Conservation (phyloP, 108 stramenopile genomes). For the Fragilariopsis cylindrus region DNA sequence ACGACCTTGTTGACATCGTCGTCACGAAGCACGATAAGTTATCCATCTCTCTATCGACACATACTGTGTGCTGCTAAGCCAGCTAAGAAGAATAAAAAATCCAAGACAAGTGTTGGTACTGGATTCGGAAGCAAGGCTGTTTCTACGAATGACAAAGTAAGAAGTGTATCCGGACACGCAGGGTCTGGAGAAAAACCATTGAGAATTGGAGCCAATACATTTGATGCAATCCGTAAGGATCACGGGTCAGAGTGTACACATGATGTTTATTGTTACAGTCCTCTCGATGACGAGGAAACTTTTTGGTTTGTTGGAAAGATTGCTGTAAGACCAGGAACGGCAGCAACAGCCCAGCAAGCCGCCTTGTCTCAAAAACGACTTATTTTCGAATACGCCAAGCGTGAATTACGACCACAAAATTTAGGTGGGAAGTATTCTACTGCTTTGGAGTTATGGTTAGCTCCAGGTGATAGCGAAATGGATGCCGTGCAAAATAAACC, state of each 20-base stretch:
- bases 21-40: not conserved
- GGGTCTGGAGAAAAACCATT: slow-evolving; percentile 72
- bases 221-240: slow-evolving; percentile 69
- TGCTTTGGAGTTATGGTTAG: slow-evolving; percentile 71
- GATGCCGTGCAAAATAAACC: slow-evolving; percentile 75
- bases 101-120: not conserved
- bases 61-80: not conserved
- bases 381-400: slow-evolving; percentile 80
- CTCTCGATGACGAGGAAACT: slow-evolving; percentile 50
- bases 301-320: slow-evolving; percentile 88
- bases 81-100: not conserved
- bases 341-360: slow-evolving; percentile 38
- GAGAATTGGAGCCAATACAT: slow-evolving; percentile 68
- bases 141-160: slow-evolving; percentile 22
- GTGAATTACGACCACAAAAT: slow-evolving; percentile 75
- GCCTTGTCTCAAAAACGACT: slow-evolving; percentile 75
- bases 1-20: not conserved
- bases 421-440: slow-evolving; percentile 65
- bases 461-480: slow-evolving; percentile 86
- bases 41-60: not conserved
- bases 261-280: slow-evolving; percentile 76
- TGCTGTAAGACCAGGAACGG: slow-evolving; percentile 30
- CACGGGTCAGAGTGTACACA: slow-evolving; percentile 40
- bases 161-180: slow-evolving; percentile 58
- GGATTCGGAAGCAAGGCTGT: slow-evolving; percentile 7